Percentiles rank a stretch among this genome's conserved stretches.
phyloP scores from a whole-genome alignment of 1,284 basidiomycete genomes.

The Mycena citricolor region DNA sequence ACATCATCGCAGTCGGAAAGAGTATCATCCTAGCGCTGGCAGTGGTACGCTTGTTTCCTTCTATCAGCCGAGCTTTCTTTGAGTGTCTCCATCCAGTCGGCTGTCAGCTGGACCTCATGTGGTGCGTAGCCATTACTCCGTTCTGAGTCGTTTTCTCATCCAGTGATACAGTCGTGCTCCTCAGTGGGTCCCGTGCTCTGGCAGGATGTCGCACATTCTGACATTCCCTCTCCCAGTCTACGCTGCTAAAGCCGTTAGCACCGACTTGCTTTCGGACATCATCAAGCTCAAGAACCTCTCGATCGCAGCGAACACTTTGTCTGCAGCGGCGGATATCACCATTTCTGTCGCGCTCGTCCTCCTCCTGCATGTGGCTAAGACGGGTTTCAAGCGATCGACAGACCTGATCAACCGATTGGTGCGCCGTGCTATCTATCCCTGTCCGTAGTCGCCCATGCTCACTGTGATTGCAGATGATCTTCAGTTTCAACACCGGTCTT shows the following conservation, averaged over 20 bases:
- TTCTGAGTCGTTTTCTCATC: background rate
- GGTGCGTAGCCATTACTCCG: conserved; percentile 4
- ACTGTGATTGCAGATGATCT: conserved; percentile 21
- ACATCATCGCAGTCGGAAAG: conserved; percentile 13
- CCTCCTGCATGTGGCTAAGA: conserved; percentile 23
- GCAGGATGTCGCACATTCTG: too few relatives aligned
- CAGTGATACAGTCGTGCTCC: background rate
- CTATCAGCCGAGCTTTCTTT: too few relatives aligned
- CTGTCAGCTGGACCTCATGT: conserved; percentile 21
- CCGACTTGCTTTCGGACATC: too few relatives aligned
- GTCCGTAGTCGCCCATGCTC: background rate
- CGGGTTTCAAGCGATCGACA: conserved; percentile 24
- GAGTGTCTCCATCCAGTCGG: conserved; percentile 2
- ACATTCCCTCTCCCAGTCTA: too few relatives aligned
- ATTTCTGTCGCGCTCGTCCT: conserved; percentile 22
- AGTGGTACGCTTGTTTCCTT: conserved; percentile 6
- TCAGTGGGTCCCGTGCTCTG: background rate
- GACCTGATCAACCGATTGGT: conserved; percentile 26
- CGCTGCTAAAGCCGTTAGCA: conserved; percentile 17
- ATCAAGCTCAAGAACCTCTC: too few relatives aligned
- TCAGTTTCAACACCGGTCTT: conserved; percentile 26
- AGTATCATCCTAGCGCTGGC: conserved; percentile 6
- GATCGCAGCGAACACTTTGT: conserved; percentile 13
- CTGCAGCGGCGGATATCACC: conserved; percentile 15
- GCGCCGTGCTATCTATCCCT: background rate